Conservation (phyloP, 2,329 filamentous ascomycete genomes). For the Pseudogymnoascus sp. region DNA sequence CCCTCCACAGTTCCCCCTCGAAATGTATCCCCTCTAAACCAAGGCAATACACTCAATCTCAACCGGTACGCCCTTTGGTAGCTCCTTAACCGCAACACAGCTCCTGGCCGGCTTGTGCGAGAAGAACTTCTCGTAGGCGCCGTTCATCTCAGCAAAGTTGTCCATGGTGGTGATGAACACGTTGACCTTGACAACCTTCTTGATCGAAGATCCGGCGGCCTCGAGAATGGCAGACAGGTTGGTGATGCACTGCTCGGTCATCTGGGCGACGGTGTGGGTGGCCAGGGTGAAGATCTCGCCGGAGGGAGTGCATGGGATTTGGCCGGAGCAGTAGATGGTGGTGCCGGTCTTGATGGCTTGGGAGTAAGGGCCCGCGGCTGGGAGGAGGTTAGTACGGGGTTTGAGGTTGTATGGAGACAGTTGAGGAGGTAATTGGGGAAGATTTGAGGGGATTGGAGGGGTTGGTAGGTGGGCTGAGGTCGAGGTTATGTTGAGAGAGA, state of each 20-base stretch:
- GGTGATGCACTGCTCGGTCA: conserved; percentile 60
- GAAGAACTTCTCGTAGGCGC: conserved; percentile 78
- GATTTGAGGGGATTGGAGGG: neutral
- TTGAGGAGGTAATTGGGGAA: neutral
- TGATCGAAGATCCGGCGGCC: conserved; percentile 70
- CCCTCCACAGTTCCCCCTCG: no score
- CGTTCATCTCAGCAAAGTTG: conserved; percentile 80
- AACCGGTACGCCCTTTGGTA: conserved; percentile 80
- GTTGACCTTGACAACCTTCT: conserved; percentile 84
- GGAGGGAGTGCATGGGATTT: conserved; percentile 26
- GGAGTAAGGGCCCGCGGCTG: conserved; percentile 36
- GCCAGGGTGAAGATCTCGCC: conserved; percentile 34
- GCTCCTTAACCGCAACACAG: conserved; percentile 84
- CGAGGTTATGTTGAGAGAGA: neutral
- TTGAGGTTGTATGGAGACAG: neutral
- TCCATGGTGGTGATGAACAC: conserved; percentile 89
- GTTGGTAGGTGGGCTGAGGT: conserved; percentile 10
- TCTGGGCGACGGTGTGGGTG: conserved; percentile 55
- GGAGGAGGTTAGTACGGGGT: conserved; percentile 8
- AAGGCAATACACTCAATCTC: conserved; percentile 89
- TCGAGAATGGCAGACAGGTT: conserved; percentile 83
- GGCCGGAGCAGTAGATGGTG: conserved; percentile 62
- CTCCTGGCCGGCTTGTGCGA: conserved; percentile 79
- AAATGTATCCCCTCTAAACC: conserved; percentile 35
- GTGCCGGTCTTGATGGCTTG: conserved; percentile 54